Percentiles rank a stretch among this genome's conserved stretches.
These are phyloP conservation scores for Wickerhamomyces xylosicus DNA, from an alignment of 805 yeast genomes.

Conservation along the genomic window DNA sequence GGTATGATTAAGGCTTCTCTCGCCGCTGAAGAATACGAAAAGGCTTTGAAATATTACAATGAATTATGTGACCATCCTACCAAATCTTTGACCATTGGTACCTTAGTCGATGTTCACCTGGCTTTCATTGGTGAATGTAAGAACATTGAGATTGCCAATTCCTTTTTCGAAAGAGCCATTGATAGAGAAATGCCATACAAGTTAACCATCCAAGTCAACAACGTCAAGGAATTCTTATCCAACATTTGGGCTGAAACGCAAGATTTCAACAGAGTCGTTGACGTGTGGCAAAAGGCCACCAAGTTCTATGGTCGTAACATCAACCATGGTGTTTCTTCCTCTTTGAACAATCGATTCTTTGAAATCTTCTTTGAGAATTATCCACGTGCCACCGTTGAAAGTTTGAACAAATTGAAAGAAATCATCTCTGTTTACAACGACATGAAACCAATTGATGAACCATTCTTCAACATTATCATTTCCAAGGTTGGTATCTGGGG, in stretches of 20 bases:
- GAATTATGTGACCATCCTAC: conserved; percentile 43
- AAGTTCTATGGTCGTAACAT: conserved; percentile 46
- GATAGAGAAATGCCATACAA: conserved; percentile 62
- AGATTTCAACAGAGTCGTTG: conserved; percentile 46
- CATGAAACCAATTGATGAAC: conserved; percentile 58
- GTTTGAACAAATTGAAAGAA: conserved; percentile 45
- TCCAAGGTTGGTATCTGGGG: conserved; percentile 61
- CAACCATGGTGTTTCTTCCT: conserved; percentile 61
- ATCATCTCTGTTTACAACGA: conserved; percentile 46
- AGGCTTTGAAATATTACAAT: conserved; percentile 57
- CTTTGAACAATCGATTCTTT: conserved; percentile 60
- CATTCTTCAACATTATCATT: conserved; percentile 70
- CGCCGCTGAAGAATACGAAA: conserved; percentile 49
- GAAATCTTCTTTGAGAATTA: conserved; percentile 54
- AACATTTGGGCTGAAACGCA: conserved; percentile 49
- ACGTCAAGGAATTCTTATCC: conserved; percentile 51
- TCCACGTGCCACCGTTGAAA: conserved; percentile 37
- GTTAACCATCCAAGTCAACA: conserved; percentile 63
- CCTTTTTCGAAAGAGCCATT: conserved; percentile 66
- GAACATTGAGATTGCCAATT: conserved; percentile 60
- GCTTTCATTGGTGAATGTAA: conserved; percentile 70
- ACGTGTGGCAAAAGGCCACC: conserved; percentile 55
- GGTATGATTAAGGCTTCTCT: conserved; percentile 72
- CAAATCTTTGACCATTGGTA: conserved; percentile 28
- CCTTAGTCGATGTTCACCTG: conserved; percentile 65